phyloP scores from a whole-genome alignment of 1,284 basidiomycete genomes.

The Cryptococcus deneoformans region DNA sequence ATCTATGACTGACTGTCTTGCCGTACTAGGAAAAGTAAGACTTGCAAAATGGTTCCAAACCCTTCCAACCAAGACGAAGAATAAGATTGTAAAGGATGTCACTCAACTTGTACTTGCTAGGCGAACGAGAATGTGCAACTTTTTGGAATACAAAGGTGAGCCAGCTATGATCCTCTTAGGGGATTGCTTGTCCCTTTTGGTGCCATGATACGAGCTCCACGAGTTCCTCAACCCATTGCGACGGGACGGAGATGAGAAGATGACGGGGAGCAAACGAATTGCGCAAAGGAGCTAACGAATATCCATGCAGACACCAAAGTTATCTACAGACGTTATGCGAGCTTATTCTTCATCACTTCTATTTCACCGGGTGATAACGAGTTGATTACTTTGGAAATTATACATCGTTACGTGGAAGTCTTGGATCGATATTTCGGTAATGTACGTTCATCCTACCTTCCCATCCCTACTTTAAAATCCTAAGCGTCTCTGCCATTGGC shows the following conservation, averaged over 20 bases:
- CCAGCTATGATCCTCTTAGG: too few species aligned
- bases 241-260: too few species aligned
- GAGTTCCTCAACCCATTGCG: too few species aligned
- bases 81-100: slow-evolving; percentile 99
- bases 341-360: slow-evolving; percentile 95
- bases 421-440: slow-evolving; percentile 99
- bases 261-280: background rate
- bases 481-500: background rate
- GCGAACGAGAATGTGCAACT: slow-evolving; percentile 98
- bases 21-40: slow-evolving; percentile 75
- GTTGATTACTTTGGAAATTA: slow-evolving; percentile 90
- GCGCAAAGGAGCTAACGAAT: background rate
- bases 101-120: slow-evolving; percentile 96
- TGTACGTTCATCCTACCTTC: slow-evolving; percentile 55
- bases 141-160: slow-evolving; percentile 97
- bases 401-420: slow-evolving; percentile 99
- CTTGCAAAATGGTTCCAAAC: slow-evolving; percentile 99
- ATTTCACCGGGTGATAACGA: slow-evolving; percentile 86
- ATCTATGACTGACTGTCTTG: background rate
- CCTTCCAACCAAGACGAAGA: slow-evolving; percentile 87
- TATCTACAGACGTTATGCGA: slow-evolving; percentile 96
- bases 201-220: too few species aligned
- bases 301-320: slow-evolving; percentile 76
- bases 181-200: too few species aligned
- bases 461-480: too few species aligned